A percentile compares a stretch with the other conserved stretches of the same genome.
Evolutionary conservation across 257 asterid species (phyloP).

Genomic region (Knoxia roxburghii): DNA sequence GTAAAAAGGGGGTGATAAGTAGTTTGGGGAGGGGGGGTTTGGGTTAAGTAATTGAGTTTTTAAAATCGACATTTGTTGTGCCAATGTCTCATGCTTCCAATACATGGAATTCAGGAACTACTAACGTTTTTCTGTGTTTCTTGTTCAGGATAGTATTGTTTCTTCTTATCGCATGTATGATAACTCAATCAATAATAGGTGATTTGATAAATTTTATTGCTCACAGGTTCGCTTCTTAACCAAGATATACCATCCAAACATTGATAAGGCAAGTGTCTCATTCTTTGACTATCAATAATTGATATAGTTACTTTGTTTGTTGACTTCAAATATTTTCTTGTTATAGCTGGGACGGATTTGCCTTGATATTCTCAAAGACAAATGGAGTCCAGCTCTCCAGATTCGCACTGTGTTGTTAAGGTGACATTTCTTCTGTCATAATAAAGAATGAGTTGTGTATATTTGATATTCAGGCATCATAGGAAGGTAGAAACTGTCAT

Average conservation of each 20-base stretch:
- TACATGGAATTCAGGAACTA: background rate
- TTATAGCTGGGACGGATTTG: constrained; percentile 93
- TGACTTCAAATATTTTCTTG: constrained; percentile 1
- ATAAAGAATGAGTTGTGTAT: background rate
- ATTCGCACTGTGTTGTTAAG: constrained; percentile 88
- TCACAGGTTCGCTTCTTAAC: constrained; percentile 94
- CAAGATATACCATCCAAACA: constrained; percentile 95
- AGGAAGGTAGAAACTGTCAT: too few relatives aligned
- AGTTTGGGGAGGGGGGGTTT: too few relatives aligned
- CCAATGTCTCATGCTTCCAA: too few relatives aligned
- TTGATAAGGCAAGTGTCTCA: constrained; percentile 54
- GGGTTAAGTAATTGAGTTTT: too few relatives aligned
- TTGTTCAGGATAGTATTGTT: background rate
- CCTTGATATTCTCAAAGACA: constrained; percentile 91
- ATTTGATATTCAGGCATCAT: background rate
- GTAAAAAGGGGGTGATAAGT: too few relatives aligned
- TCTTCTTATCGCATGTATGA: background rate
- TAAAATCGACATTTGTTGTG: too few relatives aligned
- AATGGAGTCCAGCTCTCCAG: constrained; percentile 99
- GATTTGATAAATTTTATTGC: background rate
- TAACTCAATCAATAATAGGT: background rate
- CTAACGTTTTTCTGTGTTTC: background rate
- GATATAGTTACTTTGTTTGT: background rate
- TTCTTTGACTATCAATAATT: background rate
- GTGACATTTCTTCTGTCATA: constrained; percentile 23